Base-by-base conservation (phyloP, 2,329 filamentous ascomycete species). In the Hypoxylon sp. region DNA sequence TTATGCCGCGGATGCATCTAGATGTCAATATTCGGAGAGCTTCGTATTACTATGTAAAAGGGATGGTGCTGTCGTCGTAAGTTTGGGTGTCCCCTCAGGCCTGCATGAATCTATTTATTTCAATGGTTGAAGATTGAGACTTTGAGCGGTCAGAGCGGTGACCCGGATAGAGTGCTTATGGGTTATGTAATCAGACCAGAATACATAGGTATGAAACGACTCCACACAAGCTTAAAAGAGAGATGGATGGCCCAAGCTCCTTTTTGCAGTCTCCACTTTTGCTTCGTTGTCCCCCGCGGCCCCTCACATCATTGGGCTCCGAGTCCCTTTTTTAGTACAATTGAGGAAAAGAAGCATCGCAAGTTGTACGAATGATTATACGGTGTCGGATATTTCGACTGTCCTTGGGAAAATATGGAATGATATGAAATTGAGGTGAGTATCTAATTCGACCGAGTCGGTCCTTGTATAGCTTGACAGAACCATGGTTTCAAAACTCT, bases 191-290 rank as follows among this genome's bases (percentile, higher is more conserved):
- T 48, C 48, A 8, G 14, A 13, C 6, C 14, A 50, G n/a, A n/a
- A 29, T n/a, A n/a, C n/a, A n/a, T 22, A 22, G 19, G 33, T 11
- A 26, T 47, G 14, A 31, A 52, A 37, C 37, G 19, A 26, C 26
- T 31, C 58, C 58, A 51, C 59, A 63, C 19, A 51, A 65, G 64
- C 60, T 62, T 35, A 9, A 51, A 10, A 35, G n/a, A 39, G 9
- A 62, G 37, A 55, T 33, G 52, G 37, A 55, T 33, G 52, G 68
- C n/a, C 63, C 68, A 66, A 68, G 68, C 65, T 71, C 53, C 29
- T 44, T 44, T 47, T 19, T 42, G n/a, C 10, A 14, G 26, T 54
- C 39, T 24, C 64, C 64, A 66, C 64, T 57, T 26, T 55, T 59
- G 13, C 8, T 46, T 26, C 19, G 31, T 24, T 31, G 22, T 39